Evolutionary conservation across 495 filamentous ascomycete species (phyloP).

Genomic region (Penicillium turbatum): DNA sequence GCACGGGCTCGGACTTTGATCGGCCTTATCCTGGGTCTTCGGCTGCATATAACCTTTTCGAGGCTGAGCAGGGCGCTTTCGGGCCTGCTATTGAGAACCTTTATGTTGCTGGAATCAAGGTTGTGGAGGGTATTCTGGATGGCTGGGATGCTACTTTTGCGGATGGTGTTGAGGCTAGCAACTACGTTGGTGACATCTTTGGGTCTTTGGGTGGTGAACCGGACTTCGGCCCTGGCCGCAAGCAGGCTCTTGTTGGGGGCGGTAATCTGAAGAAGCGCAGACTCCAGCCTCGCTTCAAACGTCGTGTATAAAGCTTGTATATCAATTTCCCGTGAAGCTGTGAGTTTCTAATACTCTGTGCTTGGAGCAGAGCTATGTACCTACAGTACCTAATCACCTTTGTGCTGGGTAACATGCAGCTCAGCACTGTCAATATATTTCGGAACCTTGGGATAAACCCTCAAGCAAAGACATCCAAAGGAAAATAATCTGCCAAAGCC

Average conservation of each 20-base stretch:
- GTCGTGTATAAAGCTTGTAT: constrained; percentile 7
- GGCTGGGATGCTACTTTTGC: constrained; percentile 58
- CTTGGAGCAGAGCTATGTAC: background rate
- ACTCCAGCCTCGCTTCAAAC: constrained; percentile 2
- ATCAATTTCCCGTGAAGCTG: no score
- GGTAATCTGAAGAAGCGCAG: constrained; percentile 30
- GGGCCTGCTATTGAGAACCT: constrained; percentile 58
- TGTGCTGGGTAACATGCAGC: no score
- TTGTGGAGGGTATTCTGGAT: constrained; percentile 60
- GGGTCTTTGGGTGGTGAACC: constrained; percentile 61
- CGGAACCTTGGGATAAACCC: background rate
- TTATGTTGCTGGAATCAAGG: constrained; percentile 60
- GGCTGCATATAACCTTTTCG: constrained; percentile 53
- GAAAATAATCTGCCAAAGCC: constrained; percentile 57
- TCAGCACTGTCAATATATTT: background rate
- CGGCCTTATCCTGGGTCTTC: constrained; percentile 56
- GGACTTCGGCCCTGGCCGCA: constrained; percentile 58
- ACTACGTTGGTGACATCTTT: constrained; percentile 72
- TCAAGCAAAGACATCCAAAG: constrained; percentile 49
- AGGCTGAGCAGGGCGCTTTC: constrained; percentile 53
- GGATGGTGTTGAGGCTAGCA: constrained; percentile 54
- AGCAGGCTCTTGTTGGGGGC: constrained; percentile 21
- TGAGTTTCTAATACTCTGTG: background rate
- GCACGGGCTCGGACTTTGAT: constrained; percentile 70
- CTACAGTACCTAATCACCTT: background rate